Conservation (phyloP, 2,329 filamentous ascomycete species). For the Hymenoscyphus fructigenus region DNA sequence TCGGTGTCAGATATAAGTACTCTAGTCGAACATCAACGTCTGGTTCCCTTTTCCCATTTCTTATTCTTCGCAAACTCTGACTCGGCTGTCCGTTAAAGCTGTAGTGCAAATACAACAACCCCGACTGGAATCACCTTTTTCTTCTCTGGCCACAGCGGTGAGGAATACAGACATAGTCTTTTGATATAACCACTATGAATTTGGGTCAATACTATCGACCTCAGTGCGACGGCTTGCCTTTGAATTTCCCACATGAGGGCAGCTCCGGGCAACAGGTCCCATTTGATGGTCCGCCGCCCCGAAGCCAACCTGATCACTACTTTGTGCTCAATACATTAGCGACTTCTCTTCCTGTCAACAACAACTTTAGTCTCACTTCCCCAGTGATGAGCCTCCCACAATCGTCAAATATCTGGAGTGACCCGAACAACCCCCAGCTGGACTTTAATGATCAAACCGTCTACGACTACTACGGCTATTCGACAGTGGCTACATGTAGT, state of each 20-base stretch:
- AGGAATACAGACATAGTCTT: conserved; percentile 21
- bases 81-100: conserved; percentile 22
- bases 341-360: conserved; percentile 17
- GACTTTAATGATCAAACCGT: conserved; percentile 21
- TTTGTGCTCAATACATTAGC: conserved; percentile 25
- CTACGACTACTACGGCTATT: conserved; percentile 28
- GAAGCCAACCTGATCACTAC: conserved; percentile 24
- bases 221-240: conserved; percentile 27
- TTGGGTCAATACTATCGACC: conserved; percentile 24
- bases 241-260: conserved; percentile 27
- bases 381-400: conserved; percentile 24
- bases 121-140: conserved; percentile 28
- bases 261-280: conserved; percentile 21
- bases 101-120: conserved; percentile 34
- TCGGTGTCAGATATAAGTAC: conserved; percentile 18
- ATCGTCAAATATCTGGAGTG: conserved; percentile 22
- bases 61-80: conserved; percentile 33
- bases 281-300: conserved; percentile 33
- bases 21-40: conserved; percentile 35
- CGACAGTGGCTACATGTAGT: conserved; percentile 18
- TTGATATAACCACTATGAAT: conserved; percentile 30
- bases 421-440: conserved; percentile 17
- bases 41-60: conserved; percentile 34
- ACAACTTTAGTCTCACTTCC: conserved; percentile 21
- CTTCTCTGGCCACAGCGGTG: conserved; percentile 25